A percentile compares a stretch with the other conserved stretches of the same genome.
phyloP scores from a whole-genome alignment of 75 land plant species.

The Isoetes taiwanensis region DNA sequence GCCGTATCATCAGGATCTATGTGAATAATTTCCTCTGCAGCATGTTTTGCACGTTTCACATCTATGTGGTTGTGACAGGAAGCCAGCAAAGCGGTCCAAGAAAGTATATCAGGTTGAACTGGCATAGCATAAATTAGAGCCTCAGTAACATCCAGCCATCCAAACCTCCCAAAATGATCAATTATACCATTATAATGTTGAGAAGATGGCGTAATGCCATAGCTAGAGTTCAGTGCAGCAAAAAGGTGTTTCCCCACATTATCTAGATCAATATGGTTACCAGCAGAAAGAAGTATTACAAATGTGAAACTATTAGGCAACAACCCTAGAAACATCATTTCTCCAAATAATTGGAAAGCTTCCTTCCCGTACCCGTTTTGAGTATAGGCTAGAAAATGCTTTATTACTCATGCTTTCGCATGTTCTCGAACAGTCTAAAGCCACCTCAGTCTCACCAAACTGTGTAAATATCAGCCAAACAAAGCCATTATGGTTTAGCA shows the following conservation, averaged over 20 bases:
- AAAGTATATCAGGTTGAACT: constrained; percentile 4
- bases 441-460: no score
- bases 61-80: neutral
- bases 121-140: neutral
- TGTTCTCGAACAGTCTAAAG: no score
- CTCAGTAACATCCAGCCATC: neutral
- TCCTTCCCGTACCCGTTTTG: constrained; percentile 12
- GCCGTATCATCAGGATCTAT: constrained; percentile 43
- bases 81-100: neutral
- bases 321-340: constrained; percentile 18
- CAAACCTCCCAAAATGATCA: constrained; percentile 2
- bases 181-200: constrained; percentile 4
- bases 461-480: no score
- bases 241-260: neutral
- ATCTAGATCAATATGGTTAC: neutral
- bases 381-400: no score
- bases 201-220: neutral
- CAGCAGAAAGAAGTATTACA: neutral
- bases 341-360: constrained; percentile 11
- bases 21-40: constrained; percentile 33
- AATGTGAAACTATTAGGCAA: constrained; percentile 25
- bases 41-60: constrained; percentile 9
- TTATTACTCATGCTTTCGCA: no score
- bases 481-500: no score
- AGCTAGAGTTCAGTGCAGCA: neutral